These are phyloP conservation scores for Trapa incisa DNA, from an alignment of 345 rosid species.

Conservation along the genomic window DNA sequence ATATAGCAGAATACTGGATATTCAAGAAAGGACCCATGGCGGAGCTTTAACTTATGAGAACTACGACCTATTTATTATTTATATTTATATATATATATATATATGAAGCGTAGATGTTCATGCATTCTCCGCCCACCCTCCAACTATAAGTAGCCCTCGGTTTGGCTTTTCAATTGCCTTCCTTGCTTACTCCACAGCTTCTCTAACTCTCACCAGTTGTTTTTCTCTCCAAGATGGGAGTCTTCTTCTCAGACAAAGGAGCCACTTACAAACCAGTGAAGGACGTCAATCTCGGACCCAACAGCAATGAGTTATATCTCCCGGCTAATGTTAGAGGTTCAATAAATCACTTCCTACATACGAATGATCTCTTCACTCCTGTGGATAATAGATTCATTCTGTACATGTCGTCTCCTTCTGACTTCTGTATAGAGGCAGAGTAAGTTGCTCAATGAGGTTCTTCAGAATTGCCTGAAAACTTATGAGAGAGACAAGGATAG, in stretches of 20 bases:
- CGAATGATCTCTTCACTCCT: background rate
- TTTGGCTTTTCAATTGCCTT: background rate
- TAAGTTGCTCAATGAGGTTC: no score
- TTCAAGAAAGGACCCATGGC: background rate
- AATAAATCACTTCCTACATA: background rate
- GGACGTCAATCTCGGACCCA: conserved; percentile 30
- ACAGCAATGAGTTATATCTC: conserved; percentile 29
- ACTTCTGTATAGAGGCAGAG: no score
- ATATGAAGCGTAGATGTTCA: background rate
- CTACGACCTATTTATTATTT: background rate
- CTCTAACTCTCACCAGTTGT: background rate
- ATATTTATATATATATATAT: background rate
- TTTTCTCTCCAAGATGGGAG: conserved; percentile 23
- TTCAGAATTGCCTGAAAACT: no score
- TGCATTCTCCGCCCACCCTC: conserved; percentile 15
- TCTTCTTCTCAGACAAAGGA: conserved; percentile 21
- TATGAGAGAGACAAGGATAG: no score
- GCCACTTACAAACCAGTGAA: conserved; percentile 35
- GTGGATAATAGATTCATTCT: no score
- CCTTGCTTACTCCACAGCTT: background rate
- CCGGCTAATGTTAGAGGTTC: conserved; percentile 57
- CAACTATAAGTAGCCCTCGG: conserved; percentile 1
- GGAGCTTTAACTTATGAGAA: background rate
- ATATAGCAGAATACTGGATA: background rate
- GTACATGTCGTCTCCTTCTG: no score